These are phyloP conservation scores for Lachancea quebecensis DNA, from an alignment of 805 yeast genomes.

Conservation along the genomic window DNA sequence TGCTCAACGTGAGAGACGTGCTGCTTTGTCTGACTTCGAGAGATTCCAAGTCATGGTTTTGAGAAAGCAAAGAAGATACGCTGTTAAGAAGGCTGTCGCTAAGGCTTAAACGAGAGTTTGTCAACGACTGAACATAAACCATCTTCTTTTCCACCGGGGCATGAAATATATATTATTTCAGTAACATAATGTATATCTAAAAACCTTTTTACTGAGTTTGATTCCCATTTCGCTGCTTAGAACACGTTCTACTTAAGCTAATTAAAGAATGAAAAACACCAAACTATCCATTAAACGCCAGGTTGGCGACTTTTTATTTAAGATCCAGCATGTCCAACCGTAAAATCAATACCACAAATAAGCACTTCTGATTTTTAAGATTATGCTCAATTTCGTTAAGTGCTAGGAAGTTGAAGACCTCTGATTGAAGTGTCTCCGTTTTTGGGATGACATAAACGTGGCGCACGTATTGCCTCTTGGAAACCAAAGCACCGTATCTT, in stretches of 20 bases:
- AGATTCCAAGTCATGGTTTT: constrained; percentile 98
- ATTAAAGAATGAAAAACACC: too few relatives aligned
- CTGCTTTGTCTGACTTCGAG: constrained; percentile 92
- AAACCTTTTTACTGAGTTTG: constrained; percentile 8
- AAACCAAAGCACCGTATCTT: constrained; percentile 20
- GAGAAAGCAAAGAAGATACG: constrained; percentile 94
- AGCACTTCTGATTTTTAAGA: not conserved
- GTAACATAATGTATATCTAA: constrained; percentile 15
- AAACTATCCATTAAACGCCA: too few relatives aligned
- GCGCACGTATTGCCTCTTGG: constrained; percentile 16
- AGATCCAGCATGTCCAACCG: constrained; percentile 8
- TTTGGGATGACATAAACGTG: constrained; percentile 33
- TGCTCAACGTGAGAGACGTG: constrained; percentile 90
- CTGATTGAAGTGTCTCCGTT: constrained; percentile 21
- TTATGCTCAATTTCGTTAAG: not conserved
- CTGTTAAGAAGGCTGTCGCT: constrained; percentile 93
- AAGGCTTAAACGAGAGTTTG: constrained; percentile 59
- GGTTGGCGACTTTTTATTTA: not conserved
- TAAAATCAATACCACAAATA: constrained; percentile 8
- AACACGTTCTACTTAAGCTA: too few relatives aligned
- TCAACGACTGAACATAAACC: not conserved
- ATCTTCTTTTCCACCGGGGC: constrained; percentile 8
- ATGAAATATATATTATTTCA: constrained; percentile 13
- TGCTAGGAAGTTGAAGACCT: constrained; percentile 20
- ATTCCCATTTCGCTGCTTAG: not conserved